phyloP scores from a whole-genome alignment of 176 grass and related monocot species.

The Aechmea fasciata region DNA sequence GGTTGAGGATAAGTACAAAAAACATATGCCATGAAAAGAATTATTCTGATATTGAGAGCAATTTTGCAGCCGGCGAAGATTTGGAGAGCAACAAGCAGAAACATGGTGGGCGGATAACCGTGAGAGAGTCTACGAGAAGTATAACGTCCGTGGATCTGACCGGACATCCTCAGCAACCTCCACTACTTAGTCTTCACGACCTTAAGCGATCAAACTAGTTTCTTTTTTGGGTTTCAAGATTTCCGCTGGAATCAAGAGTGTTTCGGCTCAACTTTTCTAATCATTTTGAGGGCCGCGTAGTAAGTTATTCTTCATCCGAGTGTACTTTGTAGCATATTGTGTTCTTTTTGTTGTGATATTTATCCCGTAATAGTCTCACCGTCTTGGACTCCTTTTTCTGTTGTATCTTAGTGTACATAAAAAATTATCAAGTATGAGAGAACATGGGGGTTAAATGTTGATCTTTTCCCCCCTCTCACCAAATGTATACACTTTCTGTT shows the following conservation, averaged over 20 bases:
- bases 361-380: background rate
- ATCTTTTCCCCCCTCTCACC: background rate
- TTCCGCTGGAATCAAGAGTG: background rate
- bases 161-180: conserved; percentile 53
- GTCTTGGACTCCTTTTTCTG: background rate
- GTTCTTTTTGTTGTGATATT: background rate
- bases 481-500: background rate
- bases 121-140: conserved; percentile 86
- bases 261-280: background rate
- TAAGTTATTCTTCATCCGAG: background rate
- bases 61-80: conserved; percentile 66
- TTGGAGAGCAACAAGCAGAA: conserved; percentile 80
- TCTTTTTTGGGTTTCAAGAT: background rate
- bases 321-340: background rate
- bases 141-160: conserved; percentile 52
- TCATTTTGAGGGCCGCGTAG: background rate
- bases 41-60: conserved; percentile 1
- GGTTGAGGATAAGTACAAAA: background rate
- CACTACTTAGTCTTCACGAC: conserved; percentile 12
- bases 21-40: background rate
- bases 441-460: background rate
- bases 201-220: background rate
- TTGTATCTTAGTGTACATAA: conserved; percentile 2
- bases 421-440: background rate
- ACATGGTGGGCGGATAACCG: conserved; percentile 88